Base-by-base conservation (phyloP, 116 monocot genomes). In the Papilionanthe hybrid region DNA sequence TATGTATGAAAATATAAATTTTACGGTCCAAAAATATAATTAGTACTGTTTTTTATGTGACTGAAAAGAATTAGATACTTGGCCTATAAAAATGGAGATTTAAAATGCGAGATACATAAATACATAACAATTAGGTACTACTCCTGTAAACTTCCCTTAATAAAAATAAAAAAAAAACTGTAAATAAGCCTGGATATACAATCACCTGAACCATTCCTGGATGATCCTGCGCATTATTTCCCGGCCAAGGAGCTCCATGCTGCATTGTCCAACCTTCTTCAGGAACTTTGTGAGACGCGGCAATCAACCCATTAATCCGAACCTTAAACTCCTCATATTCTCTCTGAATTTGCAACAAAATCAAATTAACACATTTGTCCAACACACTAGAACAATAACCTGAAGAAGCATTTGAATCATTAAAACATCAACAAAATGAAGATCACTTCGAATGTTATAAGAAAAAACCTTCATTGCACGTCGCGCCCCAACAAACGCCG, bases 171-270 rank as follows among this genome's bases (percentile, higher is more conserved):
- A 43, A 43, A 43, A 43, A 43, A 13, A 32, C 7, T 32, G 15
- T 43, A 43, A 43, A 72, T 43, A 19, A 9, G 23, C 19, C 15
- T 60, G 27, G 29, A 22, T 7, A 5, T 60, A 8, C 23, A 49
- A n/a, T 56, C 66, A 93, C 91, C 87, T 93, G 93, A 72, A 93
- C 91, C 87, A 93, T 93, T 67, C 85, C 93, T 42, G 93, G 93
- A 81, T 93, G 93, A 57, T 93, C 89, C 23, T 86, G 83, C 5
- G 86, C 78, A 50, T 89, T 85, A 63, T 93, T 93, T 80, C 91
- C 90, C 65, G 91, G 91, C 89, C 93, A 93, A 42, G 87, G 88
- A 76, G 87, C 87, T 81, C 90, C 93, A 81, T 90, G 85, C 42
- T 85, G 90, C 87, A 93, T 81, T 45, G 80, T 78, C 93, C 93